phyloP scores from a whole-genome alignment of 768 basidiomycete species.

The Podaxis sp. region DNA sequence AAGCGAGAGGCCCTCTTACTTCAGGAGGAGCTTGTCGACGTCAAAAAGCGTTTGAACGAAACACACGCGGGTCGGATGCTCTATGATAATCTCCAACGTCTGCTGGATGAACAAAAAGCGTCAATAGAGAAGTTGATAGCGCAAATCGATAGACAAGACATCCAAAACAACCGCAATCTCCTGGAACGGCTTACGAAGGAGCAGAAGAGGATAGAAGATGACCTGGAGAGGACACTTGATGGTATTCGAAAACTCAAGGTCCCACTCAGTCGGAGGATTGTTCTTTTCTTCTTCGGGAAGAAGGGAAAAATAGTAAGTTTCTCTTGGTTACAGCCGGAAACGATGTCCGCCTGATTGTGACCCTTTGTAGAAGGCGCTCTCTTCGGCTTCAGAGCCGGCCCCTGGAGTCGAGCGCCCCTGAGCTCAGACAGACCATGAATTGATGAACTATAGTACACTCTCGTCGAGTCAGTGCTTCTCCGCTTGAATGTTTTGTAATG shows the following conservation, averaged over 20 bases:
- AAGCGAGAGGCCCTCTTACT: not conserved
- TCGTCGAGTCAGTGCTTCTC: not conserved
- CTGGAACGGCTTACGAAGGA: not conserved
- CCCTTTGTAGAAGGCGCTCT: not conserved
- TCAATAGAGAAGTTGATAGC: not conserved
- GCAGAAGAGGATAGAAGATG: not conserved
- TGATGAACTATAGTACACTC: too few relatives aligned
- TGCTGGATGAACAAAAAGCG: constrained; percentile 3
- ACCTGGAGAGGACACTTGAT: not conserved
- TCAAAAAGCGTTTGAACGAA: constrained; percentile 5
- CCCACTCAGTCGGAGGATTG: not conserved
- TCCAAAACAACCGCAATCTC: not conserved
- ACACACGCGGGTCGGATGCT: constrained; percentile 5
- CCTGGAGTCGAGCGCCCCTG: too few relatives aligned
- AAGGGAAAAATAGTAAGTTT: constrained; percentile 7
- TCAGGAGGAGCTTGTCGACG: constrained; percentile 12
- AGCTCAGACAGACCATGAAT: too few relatives aligned
- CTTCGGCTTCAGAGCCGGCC: too few relatives aligned
- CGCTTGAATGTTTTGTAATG: too few relatives aligned
- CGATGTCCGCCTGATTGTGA: not conserved
- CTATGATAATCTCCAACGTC: not conserved
- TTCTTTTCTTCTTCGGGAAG: constrained; percentile 2
- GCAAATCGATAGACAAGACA: not conserved
- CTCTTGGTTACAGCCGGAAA: not conserved
- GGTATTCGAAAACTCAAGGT: constrained; percentile 1